Evolutionary conservation across 2,329 filamentous ascomycete species (phyloP), one percentile per base, ranked within the genome.

Genomic region (Colletotrichum endophyticum): DNA sequence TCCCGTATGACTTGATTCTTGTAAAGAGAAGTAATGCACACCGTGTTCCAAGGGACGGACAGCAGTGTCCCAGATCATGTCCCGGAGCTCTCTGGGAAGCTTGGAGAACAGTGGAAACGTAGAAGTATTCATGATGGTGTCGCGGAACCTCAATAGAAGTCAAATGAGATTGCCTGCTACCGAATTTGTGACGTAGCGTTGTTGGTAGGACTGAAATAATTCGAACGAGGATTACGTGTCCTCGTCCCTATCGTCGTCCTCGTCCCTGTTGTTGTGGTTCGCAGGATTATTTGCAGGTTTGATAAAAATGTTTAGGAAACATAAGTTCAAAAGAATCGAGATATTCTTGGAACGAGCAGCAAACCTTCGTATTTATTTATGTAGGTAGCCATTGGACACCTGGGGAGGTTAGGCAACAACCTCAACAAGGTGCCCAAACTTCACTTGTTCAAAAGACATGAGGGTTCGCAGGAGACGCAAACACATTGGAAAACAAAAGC

Each of bases 111-210:
- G 12, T 22, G n/a, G 44, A 2, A 53, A 22, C 12, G n/a, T 25
- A 53, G 2, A 13, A 25, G 0, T 53, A 4, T 22, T 22, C 44
- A 53, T 53, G n/a, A 53, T 22, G n/a, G n/a, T 22, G 12, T 53
- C n/a, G 11, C n/a, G 11, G 11, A 53, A 53, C 1, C 44, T 12
- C 39, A n/a, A n/a, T 11, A 19, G 39, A 0, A 1, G 1, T 49
- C 19, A 49, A 22, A 3, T 49, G 39, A 49, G 9, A 49, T 49
- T 49, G 9, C 39, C 39, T n/a, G 39, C 9, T 0, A 7, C 0
- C 39, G 5, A 22, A n/a, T 49, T 49, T 49, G 39, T n/a, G 0
- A 0, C 39, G 39, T 6, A 0, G 5, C 2, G 36, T 16, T 44
- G 39, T 49, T 49, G 19, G 39, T n/a, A n/a, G 0, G 3, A 49